Conservation (phyloP, 352 stramenopile genomes). For the Globisporangium splendens region DNA sequence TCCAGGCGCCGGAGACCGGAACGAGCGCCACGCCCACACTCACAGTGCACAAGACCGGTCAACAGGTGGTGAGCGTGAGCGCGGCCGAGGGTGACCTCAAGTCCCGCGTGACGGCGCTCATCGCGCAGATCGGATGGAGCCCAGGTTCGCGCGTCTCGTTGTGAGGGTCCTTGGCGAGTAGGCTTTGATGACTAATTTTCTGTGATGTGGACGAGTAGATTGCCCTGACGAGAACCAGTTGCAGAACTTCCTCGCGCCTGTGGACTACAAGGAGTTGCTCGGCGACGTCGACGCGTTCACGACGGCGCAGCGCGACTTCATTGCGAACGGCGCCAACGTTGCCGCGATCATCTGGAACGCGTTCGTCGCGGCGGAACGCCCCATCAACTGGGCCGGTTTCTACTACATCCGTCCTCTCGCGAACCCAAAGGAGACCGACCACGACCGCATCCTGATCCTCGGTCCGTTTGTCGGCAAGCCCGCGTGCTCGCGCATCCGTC, state of each 20-base stretch:
- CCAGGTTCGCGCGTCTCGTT: slow-evolving; percentile 23
- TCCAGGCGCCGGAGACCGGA: slow-evolving; percentile 33
- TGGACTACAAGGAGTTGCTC: slow-evolving; percentile 67
- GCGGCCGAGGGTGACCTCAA: slow-evolving; percentile 40
- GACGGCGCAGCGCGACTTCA: slow-evolving; percentile 63
- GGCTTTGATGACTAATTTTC: not conserved
- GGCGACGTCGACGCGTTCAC: slow-evolving; percentile 62
- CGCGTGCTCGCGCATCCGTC: slow-evolving; percentile 75
- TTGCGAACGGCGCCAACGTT: slow-evolving; percentile 79
- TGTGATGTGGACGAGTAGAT: slow-evolving; percentile 17
- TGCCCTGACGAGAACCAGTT: slow-evolving; percentile 47
- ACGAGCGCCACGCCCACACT: slow-evolving; percentile 27
- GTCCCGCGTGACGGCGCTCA: slow-evolving; percentile 41
- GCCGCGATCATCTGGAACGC: slow-evolving; percentile 81
- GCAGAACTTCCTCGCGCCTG: slow-evolving; percentile 48
- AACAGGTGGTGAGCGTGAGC: slow-evolving; percentile 29
- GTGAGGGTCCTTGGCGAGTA: too few relatives aligned
- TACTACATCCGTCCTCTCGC: slow-evolving; percentile 71
- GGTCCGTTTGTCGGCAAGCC: slow-evolving; percentile 82
- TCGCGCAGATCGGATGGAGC: slow-evolving; percentile 57
- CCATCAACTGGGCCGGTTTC: slow-evolving; percentile 82
- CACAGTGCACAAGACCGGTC: slow-evolving; percentile 48
- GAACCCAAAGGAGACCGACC: slow-evolving; percentile 51
- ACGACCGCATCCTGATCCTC: slow-evolving; percentile 64
- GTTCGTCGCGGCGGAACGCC: slow-evolving; percentile 50